These are phyloP conservation scores for Brassica juncea DNA, from an alignment of 345 rosid genomes.

Conservation along the genomic window DNA sequence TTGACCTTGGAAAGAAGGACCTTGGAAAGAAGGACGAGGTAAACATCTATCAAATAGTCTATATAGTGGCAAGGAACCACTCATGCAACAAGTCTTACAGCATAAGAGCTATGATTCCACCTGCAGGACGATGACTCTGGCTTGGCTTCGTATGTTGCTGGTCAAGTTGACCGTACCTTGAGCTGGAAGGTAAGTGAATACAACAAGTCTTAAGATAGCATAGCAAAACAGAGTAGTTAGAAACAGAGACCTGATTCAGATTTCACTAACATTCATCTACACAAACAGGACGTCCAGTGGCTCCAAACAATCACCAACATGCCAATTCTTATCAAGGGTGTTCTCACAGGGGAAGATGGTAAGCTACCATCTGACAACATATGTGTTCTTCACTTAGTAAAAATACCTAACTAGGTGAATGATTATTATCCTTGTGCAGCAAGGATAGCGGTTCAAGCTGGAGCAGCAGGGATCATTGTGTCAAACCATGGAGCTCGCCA, in stretches of 20 bases:
- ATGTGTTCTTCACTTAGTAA: neutral
- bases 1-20: conserved; percentile 92
- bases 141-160: conserved; percentile 78
- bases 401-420: neutral
- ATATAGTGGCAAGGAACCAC: neutral
- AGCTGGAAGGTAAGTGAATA: conserved; percentile 72
- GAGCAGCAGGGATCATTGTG: conserved; percentile 84
- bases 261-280: neutral
- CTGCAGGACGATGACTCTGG: conserved; percentile 73
- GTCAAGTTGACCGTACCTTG: conserved; percentile 74
- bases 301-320: conserved; percentile 72
- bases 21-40: conserved; percentile 85
- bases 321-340: conserved; percentile 86
- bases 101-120: neutral
- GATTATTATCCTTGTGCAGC: conserved; percentile 43
- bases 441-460: conserved; percentile 59
- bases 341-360: conserved; percentile 80
- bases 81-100: neutral
- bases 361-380: conserved; percentile 14
- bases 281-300: conserved; percentile 69
- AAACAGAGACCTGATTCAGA: neutral
- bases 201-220: neutral
- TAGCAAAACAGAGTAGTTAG: neutral
- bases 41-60: conserved; percentile 15
- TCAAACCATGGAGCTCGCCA: conserved; percentile 92